Evolutionary conservation across 2,329 filamentous ascomycete genomes (phyloP), one percentile per base, ranked within the genome.

Genomic region (Penicillium brevicompactum): DNA sequence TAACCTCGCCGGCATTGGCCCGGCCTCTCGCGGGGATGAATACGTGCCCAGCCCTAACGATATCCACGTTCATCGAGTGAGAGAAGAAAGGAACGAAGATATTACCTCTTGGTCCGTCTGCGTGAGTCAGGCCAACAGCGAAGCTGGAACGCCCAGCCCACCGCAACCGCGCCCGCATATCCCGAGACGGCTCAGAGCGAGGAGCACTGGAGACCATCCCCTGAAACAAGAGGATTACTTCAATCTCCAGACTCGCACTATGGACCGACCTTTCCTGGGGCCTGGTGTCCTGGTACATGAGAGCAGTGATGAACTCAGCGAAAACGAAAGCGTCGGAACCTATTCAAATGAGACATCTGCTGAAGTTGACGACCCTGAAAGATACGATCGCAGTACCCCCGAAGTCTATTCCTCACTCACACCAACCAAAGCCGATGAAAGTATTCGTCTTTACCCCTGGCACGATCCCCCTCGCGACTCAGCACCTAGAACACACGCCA

Each of bases 31-130:
- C 43, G 74, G 71, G 4, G 67, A 80, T 50, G 68, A 71, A 14
- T 74, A 74, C 44, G 72, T 82, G 4, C 74, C 74, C 13, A 83
- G 76, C 46, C 70, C 82, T 7, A 80, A 82, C 46, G 81, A 85
- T 24, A 70, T 82, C 46, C 75, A 78, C 46, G 70, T 77, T 42
- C 71, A 77, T 54, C 75, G 78, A 47, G 70, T 77, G 32, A 69
- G 76, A 31, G 74, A 77, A 3, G 78, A 83, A 48, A 83, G 79
- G 62, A 82, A 83, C 54, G 72, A 76, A 8, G 80, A 83, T 50
- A 82, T 85, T 32, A 74, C 76, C 49, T 72, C 76, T 21, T 85
- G 83, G 83, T 75, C 83, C 3, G 76, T 70, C 13, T 75, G 76
- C 11, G 77, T 77, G n/a, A 82, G 77, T 59, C 77, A 77, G 41